phyloP scores from a whole-genome alignment of 2,329 filamentous ascomycete genomes.

The Aspergillus costaricaensis region DNA sequence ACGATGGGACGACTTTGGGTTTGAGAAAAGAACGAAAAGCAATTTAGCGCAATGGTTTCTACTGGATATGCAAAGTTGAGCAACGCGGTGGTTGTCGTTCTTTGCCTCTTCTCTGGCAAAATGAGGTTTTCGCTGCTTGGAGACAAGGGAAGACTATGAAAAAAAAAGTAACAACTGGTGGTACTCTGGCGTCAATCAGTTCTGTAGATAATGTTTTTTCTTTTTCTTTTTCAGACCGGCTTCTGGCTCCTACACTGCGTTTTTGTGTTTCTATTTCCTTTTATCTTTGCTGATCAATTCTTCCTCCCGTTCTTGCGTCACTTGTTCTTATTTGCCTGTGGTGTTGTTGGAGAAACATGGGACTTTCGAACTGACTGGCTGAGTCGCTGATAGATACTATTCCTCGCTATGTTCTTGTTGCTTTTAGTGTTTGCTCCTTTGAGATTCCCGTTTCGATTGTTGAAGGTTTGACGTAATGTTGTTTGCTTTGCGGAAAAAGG shows the following conservation, averaged over 20 bases:
- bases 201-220: slow-evolving; percentile 17
- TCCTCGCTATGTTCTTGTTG: slow-evolving; percentile 9
- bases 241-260: slow-evolving; percentile 13
- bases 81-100: not conserved
- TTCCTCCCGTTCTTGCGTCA: slow-evolving; percentile 9
- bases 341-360: slow-evolving; percentile 21
- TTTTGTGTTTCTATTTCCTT: slow-evolving; percentile 12
- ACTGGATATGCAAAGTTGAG: not conserved
- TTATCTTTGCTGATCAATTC: no score
- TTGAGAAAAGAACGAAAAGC: slow-evolving; percentile 1
- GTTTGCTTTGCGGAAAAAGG: slow-evolving; percentile 3
- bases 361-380: slow-evolving; percentile 10
- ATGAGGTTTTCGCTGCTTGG: not conserved
- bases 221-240: slow-evolving; percentile 7
- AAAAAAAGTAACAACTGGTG: slow-evolving; percentile 8
- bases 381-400: slow-evolving; percentile 29
- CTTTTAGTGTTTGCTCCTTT: slow-evolving; percentile 2
- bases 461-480: slow-evolving; percentile 1
- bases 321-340: slow-evolving; percentile 12
- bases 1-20: not conserved
- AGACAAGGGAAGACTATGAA: not conserved
- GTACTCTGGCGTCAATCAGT: slow-evolving; percentile 15
- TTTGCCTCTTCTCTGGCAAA: not conserved
- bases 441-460: not conserved
- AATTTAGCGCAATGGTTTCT: not conserved